Conservation (phyloP, 805 yeast species). For the Suhomyces sp. region DNA sequence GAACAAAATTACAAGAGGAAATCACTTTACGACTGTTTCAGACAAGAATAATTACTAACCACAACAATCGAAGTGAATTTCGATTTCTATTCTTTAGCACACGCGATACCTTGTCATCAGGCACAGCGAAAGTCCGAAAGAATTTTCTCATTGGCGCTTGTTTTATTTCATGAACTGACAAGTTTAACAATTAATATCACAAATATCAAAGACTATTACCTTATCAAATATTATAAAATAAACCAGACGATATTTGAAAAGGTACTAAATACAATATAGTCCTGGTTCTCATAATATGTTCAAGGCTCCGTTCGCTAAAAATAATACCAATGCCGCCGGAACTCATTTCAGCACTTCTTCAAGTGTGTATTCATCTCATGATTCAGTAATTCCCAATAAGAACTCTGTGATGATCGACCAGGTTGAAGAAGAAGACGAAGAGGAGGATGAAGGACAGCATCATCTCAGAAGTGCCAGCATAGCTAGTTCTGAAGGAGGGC, state of each 20-base stretch:
- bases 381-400: conserved; percentile 15
- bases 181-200: not conserved
- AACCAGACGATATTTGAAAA: not conserved
- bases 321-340: not conserved
- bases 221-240: not conserved
- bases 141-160: not conserved
- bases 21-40: not conserved
- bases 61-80: not conserved
- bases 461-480: not conserved
- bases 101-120: not conserved
- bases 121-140: not conserved
- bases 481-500: not conserved
- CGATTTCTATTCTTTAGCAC: not conserved
- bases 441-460: conserved; percentile 3
- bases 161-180: not conserved
- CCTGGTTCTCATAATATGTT: conserved; percentile 2
- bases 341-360: conserved; percentile 33
- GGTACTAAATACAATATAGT: not conserved
- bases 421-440: conserved; percentile 17
- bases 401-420: conserved; percentile 10
- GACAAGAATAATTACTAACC: not conserved
- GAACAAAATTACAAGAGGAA: not conserved
- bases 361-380: conserved; percentile 33
- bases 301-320: conserved; percentile 5
- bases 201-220: too few relatives aligned